Evolutionary conservation across 2,329 filamentous ascomycete genomes (phyloP), one percentile per base, ranked within the genome.

Genomic region (Penicillium digitatum): DNA sequence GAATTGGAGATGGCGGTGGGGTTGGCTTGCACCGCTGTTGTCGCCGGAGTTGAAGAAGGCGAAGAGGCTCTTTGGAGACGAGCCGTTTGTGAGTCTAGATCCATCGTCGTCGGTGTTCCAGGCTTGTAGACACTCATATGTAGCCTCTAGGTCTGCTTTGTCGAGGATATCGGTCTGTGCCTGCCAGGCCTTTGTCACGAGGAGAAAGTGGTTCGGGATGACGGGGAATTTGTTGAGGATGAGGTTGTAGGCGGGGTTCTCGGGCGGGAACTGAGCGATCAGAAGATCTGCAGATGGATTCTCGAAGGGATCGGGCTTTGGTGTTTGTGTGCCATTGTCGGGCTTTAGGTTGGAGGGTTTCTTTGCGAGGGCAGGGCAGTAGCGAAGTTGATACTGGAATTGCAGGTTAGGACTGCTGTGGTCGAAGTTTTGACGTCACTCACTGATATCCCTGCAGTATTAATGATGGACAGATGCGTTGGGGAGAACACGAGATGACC

Each of bases 11-110:
- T 79, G 77, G 14, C 77, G 66, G 64, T 79, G 77, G 0, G 73
- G 72, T 59, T 79, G 77, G 45, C 77, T 79, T 11, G 77, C 77
- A 14, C 77, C 77, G 48, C 76, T 79, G 29, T 78, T 70, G 31
- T 74, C 67, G 4, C 77, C 77, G 16, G 77, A 79, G 55, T 79
- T 79, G 64, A 79, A 79, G 61, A 79, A 79, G 7, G 76, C 76
- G 61, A 79, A 78, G 5, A 79, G 66, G 16, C 72, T 64, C 35
- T 59, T 65, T 16, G 55, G 3, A 39, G 46, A 48, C 5, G 34
- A 40, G 20, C 26, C 18, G 12, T 18, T 49, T 9, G 35, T 10
- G 3, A 27, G n/a, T 45, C 8, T 22, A 11, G 48, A 51, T 9
- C 46, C 46, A 20, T 48, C 51, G 16, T 32, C 22, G 12, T 53